Conservation (phyloP, 2,329 filamentous ascomycete genomes). For the Pseudogymnoascus sp. region DNA sequence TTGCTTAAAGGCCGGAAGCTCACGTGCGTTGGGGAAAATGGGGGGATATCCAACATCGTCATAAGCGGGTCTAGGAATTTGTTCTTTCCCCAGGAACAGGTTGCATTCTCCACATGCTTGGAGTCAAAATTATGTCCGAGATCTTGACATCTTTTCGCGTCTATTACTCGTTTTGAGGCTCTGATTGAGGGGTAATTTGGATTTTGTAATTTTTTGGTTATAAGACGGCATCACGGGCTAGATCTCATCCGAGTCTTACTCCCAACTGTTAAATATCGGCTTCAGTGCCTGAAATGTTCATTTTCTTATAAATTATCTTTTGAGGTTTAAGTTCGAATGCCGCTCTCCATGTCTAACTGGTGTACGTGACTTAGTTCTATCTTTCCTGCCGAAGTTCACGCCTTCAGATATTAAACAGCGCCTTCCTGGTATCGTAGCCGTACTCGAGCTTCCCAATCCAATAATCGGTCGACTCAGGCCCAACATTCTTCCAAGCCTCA, state of each 20-base stretch:
- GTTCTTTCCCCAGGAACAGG: not conserved
- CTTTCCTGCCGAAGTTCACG: not conserved
- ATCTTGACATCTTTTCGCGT: not conserved
- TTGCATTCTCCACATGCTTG: not conserved
- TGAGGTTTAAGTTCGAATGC: not conserved
- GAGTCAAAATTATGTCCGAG: not conserved
- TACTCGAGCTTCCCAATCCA: slow-evolving; percentile 12
- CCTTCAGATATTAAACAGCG: slow-evolving; percentile 15
- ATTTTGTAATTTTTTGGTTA: not conserved
- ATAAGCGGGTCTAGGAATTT: not conserved
- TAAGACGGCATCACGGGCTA: not conserved
- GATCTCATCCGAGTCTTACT: not conserved
- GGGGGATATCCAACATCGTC: not conserved
- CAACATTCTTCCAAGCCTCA: slow-evolving; percentile 52
- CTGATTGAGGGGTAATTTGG: not conserved
- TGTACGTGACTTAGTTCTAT: not conserved
- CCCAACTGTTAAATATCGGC: not conserved
- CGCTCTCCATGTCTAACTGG: not conserved
- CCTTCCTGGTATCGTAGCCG: slow-evolving; percentile 22
- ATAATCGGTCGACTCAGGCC: slow-evolving; percentile 33
- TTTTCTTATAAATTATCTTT: not conserved
- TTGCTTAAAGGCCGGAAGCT: not conserved
- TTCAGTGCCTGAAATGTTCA: not conserved
- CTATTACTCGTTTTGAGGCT: not conserved
- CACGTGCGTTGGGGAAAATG: not conserved